Base-by-base conservation (phyloP, 2,329 filamentous ascomycete species). In the Monilinia fructigena region DNA sequence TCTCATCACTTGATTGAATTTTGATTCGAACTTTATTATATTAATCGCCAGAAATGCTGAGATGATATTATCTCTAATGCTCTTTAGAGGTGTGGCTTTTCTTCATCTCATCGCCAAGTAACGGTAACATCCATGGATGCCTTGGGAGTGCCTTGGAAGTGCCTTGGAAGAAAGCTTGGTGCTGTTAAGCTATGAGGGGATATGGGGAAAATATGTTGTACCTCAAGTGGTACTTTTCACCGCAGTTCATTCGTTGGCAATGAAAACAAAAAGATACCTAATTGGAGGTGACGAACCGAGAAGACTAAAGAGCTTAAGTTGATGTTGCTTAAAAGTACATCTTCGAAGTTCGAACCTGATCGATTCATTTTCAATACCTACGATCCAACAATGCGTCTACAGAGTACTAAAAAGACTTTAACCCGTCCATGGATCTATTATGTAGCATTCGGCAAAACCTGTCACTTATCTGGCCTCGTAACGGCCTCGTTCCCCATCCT, bases 61-160 rank as follows among this genome's bases (percentile, higher is more conserved):
- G 31, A 38, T 38, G 56, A 26, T 23, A 4, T 12, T 23, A 20
- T 50, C 45, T 26, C 10, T 12, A 35, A 35, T 10, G 16, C 12
- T 6, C 3, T 18, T 23, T 45, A 6, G 11, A 20, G 31, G 28
- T 18, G 52, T 64, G 62, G 62, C 62, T 42, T 35, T 35, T 26
- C 40, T 50, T 58, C 42, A 58, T 58, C 62, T 48, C 53, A 64
- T 64, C 62, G 62, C 62, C 62, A 64, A 64, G 62, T 50, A 64
- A 47, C 31, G 38, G 28, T 40, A 20, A 58, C 53, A 56, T 47
- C 23, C 23, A 23, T 23, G 23, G 31, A 31, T 47, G 52, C 38
- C 62, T 64, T 56, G 62, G 50, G 48, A 48, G 52, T 47, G 52
- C 38, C 62, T 64, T 56, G 62, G 50, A 59, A 48, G 52, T 54